Base-by-base conservation (phyloP, 176 grass and related monocot species). In the Dendrocalamus sinicus region DNA sequence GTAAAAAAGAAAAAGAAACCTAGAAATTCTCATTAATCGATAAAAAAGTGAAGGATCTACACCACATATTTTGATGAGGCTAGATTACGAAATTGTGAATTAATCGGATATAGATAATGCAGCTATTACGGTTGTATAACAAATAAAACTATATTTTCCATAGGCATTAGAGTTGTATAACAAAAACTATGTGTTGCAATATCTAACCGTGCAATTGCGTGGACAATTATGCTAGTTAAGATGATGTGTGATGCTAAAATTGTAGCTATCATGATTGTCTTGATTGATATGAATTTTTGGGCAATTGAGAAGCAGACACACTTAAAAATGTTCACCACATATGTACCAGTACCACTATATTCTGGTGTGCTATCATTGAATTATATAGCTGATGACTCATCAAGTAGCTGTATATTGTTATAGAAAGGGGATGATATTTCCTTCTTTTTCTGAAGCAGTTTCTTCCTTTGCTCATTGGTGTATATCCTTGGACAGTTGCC, bases 351-450 rank as follows among this genome's bases (percentile, higher is more conserved):
- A 35, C 32, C 32, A 35, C 14, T 32, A 1, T 64, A 66, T 79
- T 63, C 32, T 79, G 41, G n/a, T 45, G 20, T 44, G 17, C n/a
- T 30, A 15, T 79, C 37, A 19, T 24, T 79, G 77, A 74, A 74
- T 52, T 53, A 32, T 24, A 53, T 53, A 53, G 19, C 20, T 44
- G 14, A 73, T 73, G 7, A 26, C 16, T 28, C 22, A 1, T 26
- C 22, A 72, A 72, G n/a, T 24, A 47, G 1, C 20, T 71, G 43
- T 71, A 9, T 71, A 46, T 71, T 71, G 17, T 23, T 60, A 60
- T 46, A 71, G 41, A 71, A 71, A n/a, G 5, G 40, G 22, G 40
- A 7, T 2, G 7, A 22, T 78, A 12, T 17, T 60, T 60, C 39
- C 67, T 72, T 75, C 44, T 50, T 51, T 48, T 35, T 75, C 28